These are phyloP conservation scores for Rubia yunnanensis DNA, from an alignment of 257 asterid genomes.

Conservation along the genomic window DNA sequence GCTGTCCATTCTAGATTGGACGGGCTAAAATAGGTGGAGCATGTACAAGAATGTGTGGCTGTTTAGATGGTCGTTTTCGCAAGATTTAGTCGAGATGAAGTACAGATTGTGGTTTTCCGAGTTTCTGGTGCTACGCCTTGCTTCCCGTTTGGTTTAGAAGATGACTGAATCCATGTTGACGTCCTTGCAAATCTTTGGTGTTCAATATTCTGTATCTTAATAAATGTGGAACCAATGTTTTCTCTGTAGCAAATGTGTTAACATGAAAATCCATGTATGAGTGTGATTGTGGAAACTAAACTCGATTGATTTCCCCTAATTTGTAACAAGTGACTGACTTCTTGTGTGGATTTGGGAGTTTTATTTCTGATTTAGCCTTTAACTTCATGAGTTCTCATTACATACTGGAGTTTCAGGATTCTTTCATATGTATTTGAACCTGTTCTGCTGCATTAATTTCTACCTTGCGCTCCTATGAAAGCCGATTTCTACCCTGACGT, in stretches of 20 bases:
- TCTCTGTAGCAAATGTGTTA: background rate
- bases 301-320: conserved; percentile 4
- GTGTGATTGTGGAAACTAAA: conserved; percentile 9
- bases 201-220: conserved; percentile 1
- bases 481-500: too few relatives aligned
- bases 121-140: background rate
- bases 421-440: background rate
- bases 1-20: conserved; percentile 4
- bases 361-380: background rate
- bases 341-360: conserved; percentile 7
- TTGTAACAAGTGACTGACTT: conserved; percentile 4
- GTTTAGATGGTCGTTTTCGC: conserved; percentile 3
- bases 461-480: too few relatives aligned
- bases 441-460: too few relatives aligned
- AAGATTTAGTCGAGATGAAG: background rate
- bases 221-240: conserved; percentile 12
- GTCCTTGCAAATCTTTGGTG: background rate
- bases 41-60: background rate
- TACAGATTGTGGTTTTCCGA: conserved; percentile 8
- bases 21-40: background rate
- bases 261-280: background rate
- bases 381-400: background rate
- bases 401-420: background rate
- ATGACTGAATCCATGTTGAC: conserved; percentile 6
- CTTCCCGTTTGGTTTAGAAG: conserved; percentile 3